A percentile compares a stretch with the other conserved stretches of the same genome.
Conservation (phyloP, 1,284 basidiomycete genomes). For the Trichosporon inkin region DNA sequence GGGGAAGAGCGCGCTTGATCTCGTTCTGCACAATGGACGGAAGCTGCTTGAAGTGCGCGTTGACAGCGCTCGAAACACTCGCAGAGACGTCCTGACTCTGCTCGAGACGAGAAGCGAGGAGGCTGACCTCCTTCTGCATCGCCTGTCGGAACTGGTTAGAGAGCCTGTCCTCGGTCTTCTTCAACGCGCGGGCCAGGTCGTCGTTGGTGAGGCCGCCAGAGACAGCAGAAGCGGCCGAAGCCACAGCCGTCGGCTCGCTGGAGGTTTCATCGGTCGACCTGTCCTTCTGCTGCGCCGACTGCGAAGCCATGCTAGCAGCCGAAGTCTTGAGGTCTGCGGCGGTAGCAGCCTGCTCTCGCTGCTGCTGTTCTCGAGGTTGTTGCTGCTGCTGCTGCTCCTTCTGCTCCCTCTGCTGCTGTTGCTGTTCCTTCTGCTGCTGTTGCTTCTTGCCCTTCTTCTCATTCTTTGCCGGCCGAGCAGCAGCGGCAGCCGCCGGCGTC, state of each 20-base stretch:
- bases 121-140: slow-evolving; percentile 14
- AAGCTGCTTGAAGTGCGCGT: slow-evolving; percentile 29
- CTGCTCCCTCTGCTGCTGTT: slow-evolving; percentile 6
- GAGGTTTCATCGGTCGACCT: background rate
- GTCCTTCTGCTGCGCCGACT: background rate
- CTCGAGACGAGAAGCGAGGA: slow-evolving; percentile 10
- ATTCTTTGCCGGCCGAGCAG: background rate
- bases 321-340: background rate
- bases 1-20: slow-evolving; percentile 26
- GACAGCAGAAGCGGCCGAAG: background rate
- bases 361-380: background rate
- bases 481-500: background rate
- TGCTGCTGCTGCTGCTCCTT: background rate
- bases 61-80: slow-evolving; percentile 22
- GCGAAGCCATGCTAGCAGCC: background rate
- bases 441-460: slow-evolving; percentile 14
- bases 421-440: background rate
- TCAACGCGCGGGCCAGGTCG: slow-evolving; percentile 18
- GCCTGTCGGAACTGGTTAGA: slow-evolving; percentile 24
- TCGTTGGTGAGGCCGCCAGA: slow-evolving; percentile 9
- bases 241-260: background rate
- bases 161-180: slow-evolving; percentile 36
- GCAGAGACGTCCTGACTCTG: slow-evolving; percentile 12
- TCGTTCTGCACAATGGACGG: slow-evolving; percentile 24
- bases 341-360: background rate